Percentiles rank a stretch among this genome's conserved stretches.
phyloP scores from a whole-genome alignment of 2,329 filamentous ascomycete genomes.

The Ophiostoma australiae region DNA sequence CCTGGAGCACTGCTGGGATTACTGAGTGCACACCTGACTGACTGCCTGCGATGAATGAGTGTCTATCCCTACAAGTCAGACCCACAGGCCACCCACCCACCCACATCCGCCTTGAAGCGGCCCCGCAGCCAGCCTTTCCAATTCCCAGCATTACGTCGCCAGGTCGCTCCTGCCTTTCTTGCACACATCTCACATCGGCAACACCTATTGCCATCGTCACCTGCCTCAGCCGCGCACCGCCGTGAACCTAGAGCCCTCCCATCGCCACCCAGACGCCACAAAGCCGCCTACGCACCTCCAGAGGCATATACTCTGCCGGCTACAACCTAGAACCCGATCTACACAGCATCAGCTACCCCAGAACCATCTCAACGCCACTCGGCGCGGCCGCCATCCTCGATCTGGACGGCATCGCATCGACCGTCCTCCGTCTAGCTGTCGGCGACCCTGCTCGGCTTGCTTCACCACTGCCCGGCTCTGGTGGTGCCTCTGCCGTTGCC shows the following conservation, averaged over 20 bases:
- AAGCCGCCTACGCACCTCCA: neutral
- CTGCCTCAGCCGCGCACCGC: neutral
- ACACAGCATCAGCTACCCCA: neutral
- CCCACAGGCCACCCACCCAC: neutral
- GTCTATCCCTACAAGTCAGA: slow-evolving; percentile 2
- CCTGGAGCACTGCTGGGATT: slow-evolving; percentile 11
- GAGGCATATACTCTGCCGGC: neutral
- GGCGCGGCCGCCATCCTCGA: neutral
- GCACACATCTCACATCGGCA: neutral
- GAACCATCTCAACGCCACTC: neutral
- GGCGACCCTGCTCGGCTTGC: slow-evolving; percentile 12
- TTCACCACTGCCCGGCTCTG: slow-evolving; percentile 16
- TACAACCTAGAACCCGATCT: neutral
- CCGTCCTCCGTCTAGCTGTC: slow-evolving; percentile 10
- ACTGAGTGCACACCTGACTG: neutral
- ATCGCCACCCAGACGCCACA: neutral
- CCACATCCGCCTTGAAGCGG: neutral
- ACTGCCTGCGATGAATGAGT: too few relatives aligned
- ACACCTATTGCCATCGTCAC: neutral
- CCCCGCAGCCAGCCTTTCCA: slow-evolving; percentile 24
- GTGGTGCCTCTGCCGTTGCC: slow-evolving; percentile 22
- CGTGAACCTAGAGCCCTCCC: neutral
- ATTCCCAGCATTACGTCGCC: slow-evolving; percentile 15
- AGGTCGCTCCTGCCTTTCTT: slow-evolving; percentile 2
- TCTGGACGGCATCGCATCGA: slow-evolving; percentile 12